Percentiles rank a stretch among this genome's conserved stretches.
Evolutionary conservation across 1,139 yeast species (phyloP).

Genomic region (Saccharomyces pastorianus): DNA sequence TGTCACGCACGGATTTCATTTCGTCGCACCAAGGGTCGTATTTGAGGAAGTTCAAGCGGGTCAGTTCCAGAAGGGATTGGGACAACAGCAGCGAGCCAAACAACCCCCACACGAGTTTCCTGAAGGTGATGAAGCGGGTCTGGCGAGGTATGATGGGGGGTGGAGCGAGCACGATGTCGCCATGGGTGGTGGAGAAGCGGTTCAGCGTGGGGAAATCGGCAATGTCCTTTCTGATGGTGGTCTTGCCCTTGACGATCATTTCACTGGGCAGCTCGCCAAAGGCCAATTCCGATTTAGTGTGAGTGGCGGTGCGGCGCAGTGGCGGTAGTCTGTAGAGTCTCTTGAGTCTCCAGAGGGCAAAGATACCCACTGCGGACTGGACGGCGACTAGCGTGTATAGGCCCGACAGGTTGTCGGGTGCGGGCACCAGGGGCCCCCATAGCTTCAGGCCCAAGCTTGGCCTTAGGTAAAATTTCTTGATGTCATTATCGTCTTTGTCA

Average conservation of each 20-base stretch:
- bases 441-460: constrained; percentile 51
- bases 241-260: constrained; percentile 5
- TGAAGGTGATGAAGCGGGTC: not conserved
- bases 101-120: constrained; percentile 6
- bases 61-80: constrained; percentile 38
- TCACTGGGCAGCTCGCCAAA: not conserved
- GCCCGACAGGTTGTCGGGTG: constrained; percentile 49
- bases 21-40: constrained; percentile 64
- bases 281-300: not conserved
- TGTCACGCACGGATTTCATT: constrained; percentile 36
- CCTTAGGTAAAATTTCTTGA: constrained; percentile 28
- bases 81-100: constrained; percentile 27
- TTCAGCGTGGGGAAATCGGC: constrained; percentile 31
- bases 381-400: constrained; percentile 40
- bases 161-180: constrained; percentile 18
- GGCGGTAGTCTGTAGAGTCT: constrained; percentile 7
- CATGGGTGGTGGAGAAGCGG: constrained; percentile 23
- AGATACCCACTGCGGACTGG: constrained; percentile 42
- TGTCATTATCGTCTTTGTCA: constrained; percentile 11
- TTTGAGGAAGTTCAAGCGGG: constrained; percentile 40
- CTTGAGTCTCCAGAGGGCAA: constrained; percentile 23
- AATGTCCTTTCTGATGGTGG: constrained; percentile 21
- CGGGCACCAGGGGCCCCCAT: constrained; percentile 61
- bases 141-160: constrained; percentile 15
- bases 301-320: not conserved